A percentile compares a stretch with the other conserved stretches of the same genome.
phyloP scores from a whole-genome alignment of 805 yeast species.

The Candida stauntonica region DNA sequence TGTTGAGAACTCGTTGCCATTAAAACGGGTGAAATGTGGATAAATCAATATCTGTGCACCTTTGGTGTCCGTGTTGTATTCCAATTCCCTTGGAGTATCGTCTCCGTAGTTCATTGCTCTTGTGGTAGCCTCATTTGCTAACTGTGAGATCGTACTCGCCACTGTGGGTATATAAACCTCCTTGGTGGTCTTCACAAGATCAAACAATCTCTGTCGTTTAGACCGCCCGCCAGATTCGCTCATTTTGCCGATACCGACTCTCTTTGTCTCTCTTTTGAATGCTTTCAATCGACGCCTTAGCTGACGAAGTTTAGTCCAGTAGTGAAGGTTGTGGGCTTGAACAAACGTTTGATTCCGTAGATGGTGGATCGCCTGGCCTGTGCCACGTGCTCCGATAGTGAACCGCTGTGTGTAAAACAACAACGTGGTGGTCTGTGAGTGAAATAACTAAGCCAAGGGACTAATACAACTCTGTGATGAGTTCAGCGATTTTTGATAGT shows the following conservation, averaged over 20 bases:
- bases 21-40: slow-evolving; percentile 47
- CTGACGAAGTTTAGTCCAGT: no score
- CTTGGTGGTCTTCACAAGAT: slow-evolving; percentile 50
- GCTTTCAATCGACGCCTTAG: slow-evolving; percentile 3
- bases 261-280: not conserved
- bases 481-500: no score
- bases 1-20: slow-evolving; percentile 40
- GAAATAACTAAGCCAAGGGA: no score
- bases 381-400: no score
- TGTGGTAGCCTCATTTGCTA: slow-evolving; percentile 41
- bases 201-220: slow-evolving; percentile 44
- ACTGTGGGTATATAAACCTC: slow-evolving; percentile 53
- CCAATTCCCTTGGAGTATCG: not conserved
- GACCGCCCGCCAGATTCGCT: slow-evolving; percentile 6
- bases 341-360: no score
- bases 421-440: no score
- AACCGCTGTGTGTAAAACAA: no score
- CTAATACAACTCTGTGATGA: no score
- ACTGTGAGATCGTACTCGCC: slow-evolving; percentile 43
- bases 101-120: slow-evolving; percentile 20
- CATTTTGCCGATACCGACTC: not conserved
- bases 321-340: no score
- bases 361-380: no score
- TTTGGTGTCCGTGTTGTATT: slow-evolving; percentile 30
- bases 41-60: slow-evolving; percentile 60